A percentile compares a stretch with the other conserved stretches of the same genome.
These are phyloP conservation scores for Myxozyma geophila DNA, from an alignment of 805 yeast species.

Conservation along the genomic window DNA sequence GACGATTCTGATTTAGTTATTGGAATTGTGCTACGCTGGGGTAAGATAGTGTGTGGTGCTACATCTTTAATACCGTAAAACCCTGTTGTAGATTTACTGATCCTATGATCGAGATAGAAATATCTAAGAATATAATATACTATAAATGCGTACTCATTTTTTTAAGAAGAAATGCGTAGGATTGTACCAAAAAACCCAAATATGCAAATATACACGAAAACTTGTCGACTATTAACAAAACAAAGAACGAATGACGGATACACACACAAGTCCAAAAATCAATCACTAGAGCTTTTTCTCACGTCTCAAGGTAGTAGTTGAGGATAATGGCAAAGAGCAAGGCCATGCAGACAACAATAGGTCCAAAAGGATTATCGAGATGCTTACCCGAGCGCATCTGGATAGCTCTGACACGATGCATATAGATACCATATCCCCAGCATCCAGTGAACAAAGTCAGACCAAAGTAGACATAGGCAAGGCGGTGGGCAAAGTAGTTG, in stretches of 20 bases:
- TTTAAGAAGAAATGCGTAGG: too few species aligned
- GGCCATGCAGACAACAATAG: conserved; percentile 74
- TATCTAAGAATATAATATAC: too few species aligned
- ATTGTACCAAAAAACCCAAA: neutral
- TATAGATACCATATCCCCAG: conserved; percentile 87
- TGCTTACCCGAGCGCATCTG: conserved; percentile 83
- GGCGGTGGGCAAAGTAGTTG: conserved; percentile 56
- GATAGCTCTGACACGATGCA: conserved; percentile 71
- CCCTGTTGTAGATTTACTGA: too few species aligned
- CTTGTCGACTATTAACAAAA: too few species aligned
- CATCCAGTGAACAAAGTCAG: conserved; percentile 80
- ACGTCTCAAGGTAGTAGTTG: conserved; percentile 29
- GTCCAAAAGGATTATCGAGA: conserved; percentile 89
- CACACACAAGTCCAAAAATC: neutral
- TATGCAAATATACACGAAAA: neutral
- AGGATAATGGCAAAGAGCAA: conserved; percentile 66
- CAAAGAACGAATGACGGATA: neutral
- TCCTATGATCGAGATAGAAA: too few species aligned
- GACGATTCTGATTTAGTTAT: neutral
- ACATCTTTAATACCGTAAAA: neutral
- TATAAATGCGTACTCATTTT: too few species aligned
- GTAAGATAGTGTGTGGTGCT: conserved; percentile 18
- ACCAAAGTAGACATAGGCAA: conserved; percentile 80
- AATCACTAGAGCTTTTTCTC: neutral
- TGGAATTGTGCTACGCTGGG: conserved; percentile 13